Evolutionary conservation across 495 filamentous ascomycete species (phyloP).

Genomic region (Penicillium flavigenum): DNA sequence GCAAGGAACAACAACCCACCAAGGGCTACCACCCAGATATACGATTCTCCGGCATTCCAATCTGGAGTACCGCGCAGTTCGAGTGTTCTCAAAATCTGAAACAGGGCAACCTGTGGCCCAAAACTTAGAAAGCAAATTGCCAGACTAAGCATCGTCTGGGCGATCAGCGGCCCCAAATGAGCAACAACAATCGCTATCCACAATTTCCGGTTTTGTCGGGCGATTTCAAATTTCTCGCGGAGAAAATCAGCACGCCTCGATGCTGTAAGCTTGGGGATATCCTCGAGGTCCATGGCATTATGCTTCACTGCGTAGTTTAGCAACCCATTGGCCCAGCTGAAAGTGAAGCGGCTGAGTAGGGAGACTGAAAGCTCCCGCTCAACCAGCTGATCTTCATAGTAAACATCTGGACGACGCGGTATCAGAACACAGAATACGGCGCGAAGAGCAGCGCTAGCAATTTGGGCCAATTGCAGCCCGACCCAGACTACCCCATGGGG

Average conservation of each 20-base stretch:
- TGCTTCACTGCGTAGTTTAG: conserved; percentile 54
- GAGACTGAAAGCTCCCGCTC: conserved; percentile 64
- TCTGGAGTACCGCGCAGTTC: conserved; percentile 50
- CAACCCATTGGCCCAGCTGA: conserved; percentile 57
- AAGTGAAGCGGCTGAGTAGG: conserved; percentile 61
- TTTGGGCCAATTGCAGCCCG: conserved; percentile 24
- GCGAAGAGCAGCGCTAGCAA: conserved; percentile 29
- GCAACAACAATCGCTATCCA: conserved; percentile 60
- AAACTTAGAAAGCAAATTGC: conserved; percentile 58
- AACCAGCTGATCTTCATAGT: conserved; percentile 54
- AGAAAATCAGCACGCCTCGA: conserved; percentile 31
- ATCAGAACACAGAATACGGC: conserved; percentile 41
- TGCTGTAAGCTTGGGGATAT: conserved; percentile 51
- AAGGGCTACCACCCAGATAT: conserved; percentile 68
- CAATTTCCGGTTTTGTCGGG: conserved; percentile 48
- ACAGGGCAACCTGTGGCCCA: conserved; percentile 67
- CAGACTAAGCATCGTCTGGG: conserved; percentile 57
- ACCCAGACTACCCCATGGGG: conserved; percentile 15
- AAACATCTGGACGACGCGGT: conserved; percentile 68
- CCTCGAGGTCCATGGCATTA: conserved; percentile 56
- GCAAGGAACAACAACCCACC: conserved; percentile 55
- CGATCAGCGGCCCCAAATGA: conserved; percentile 51
- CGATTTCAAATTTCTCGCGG: conserved; percentile 50
- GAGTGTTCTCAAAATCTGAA: conserved; percentile 60
- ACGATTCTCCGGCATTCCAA: conserved; percentile 47